Evolutionary conservation across 2,329 filamentous ascomycete species (phyloP).

Genomic region (Ophiostoma sp.): DNA sequence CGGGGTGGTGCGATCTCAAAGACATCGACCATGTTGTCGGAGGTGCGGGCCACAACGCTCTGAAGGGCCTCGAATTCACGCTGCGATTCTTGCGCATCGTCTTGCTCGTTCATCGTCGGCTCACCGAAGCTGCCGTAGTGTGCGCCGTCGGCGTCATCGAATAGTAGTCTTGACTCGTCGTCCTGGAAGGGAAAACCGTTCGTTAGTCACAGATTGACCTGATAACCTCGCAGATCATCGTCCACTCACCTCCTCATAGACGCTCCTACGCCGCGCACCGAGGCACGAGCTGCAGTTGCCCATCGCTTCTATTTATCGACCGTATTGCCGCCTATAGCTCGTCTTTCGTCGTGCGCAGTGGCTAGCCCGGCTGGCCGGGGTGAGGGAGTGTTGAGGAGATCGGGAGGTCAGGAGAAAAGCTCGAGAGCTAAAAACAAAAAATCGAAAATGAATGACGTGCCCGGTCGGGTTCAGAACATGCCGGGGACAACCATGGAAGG

Average conservation of each 20-base stretch:
- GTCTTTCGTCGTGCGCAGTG: not conserved
- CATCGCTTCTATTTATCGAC: constrained; percentile 43
- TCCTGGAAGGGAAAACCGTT: constrained; percentile 42
- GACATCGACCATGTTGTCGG: constrained; percentile 67
- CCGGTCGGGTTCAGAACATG: not conserved
- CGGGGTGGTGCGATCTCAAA: constrained; percentile 63
- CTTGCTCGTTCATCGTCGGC: constrained; percentile 53
- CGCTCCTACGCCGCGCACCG: constrained; percentile 51
- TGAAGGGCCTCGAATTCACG: constrained; percentile 65
- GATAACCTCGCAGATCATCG: not conserved
- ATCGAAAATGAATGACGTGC: not conserved
- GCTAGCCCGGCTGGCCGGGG: not conserved
- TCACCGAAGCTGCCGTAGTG: constrained; percentile 66
- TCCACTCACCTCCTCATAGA: constrained; percentile 54
- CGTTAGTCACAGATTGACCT: not conserved
- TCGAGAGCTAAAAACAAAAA: not conserved
- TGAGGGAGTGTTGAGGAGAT: not conserved
- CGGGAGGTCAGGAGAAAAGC: not conserved
- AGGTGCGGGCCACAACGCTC: constrained; percentile 63
- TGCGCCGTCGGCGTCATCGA: constrained; percentile 59
- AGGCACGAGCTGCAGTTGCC: constrained; percentile 63
- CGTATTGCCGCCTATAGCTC: not conserved
- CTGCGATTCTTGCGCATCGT: constrained; percentile 63
- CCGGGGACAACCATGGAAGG: constrained; percentile 7
- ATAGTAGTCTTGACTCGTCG: constrained; percentile 59